Percentiles rank a stretch among this genome's conserved stretches.
Conservation (phyloP, 176 grass and related monocot genomes). For the Alopecurus myosuroides region DNA sequence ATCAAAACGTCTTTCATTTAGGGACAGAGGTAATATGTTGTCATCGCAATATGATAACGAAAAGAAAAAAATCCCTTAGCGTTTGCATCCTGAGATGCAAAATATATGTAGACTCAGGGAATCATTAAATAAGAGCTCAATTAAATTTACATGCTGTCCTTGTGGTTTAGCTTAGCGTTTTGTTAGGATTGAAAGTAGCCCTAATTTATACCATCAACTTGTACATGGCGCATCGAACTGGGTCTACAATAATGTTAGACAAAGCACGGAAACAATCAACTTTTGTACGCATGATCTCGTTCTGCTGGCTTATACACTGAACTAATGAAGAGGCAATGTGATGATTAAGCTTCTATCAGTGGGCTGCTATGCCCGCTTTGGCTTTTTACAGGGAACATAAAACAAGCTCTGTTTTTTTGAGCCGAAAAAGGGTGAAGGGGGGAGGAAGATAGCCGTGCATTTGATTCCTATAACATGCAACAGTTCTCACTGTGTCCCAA, state of each 20-base stretch:
- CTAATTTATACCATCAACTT: background rate
- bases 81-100: too few species aligned
- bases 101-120: too few species aligned
- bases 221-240: background rate
- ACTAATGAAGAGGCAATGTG: background rate
- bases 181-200: background rate
- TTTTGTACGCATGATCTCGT: background rate
- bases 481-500: background rate
- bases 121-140: background rate
- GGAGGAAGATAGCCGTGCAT: background rate
- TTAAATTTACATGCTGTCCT: background rate
- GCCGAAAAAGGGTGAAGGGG: background rate
- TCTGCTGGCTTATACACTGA: background rate
- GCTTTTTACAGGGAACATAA: background rate
- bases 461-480: background rate
- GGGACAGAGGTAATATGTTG: too few species aligned
- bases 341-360: background rate
- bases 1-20: too few species aligned
- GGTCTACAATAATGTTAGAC: background rate
- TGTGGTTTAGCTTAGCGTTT: background rate
- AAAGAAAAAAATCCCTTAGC: too few species aligned
- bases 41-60: too few species aligned
- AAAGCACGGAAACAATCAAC: background rate
- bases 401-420: background rate
- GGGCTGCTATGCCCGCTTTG: background rate